Evolutionary conservation across 2,329 filamentous ascomycete species (phyloP).

Genomic region (Diaporthe humulicola): DNA sequence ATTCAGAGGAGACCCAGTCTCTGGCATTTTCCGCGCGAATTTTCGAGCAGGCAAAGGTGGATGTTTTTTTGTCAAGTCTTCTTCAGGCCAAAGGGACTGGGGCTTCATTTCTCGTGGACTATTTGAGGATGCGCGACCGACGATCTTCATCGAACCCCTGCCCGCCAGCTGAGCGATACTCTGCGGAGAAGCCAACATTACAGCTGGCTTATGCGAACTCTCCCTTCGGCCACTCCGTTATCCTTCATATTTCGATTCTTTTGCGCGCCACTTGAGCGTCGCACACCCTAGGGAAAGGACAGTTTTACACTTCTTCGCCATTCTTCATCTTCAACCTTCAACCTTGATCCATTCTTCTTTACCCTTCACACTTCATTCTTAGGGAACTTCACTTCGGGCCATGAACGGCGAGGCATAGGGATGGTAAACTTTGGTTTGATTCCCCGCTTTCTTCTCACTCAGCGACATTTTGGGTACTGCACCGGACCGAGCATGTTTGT

Average conservation of each 20-base stretch:
- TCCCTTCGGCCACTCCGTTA: not conserved
- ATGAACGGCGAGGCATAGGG: conserved; percentile 35
- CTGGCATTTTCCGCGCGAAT: conserved; percentile 17
- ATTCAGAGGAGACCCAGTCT: not conserved
- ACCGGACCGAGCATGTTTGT: conserved; percentile 13
- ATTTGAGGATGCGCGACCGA: conserved; percentile 28
- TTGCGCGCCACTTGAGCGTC: conserved; percentile 30
- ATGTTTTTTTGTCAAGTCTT: not conserved
- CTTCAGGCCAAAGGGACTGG: not conserved
- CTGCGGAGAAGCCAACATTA: conserved; percentile 27
- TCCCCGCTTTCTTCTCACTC: conserved; percentile 15
- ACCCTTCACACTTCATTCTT: conserved; percentile 7
- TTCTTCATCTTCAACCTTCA: conserved; percentile 17
- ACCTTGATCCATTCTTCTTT: conserved; percentile 11
- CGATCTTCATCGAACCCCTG: conserved; percentile 32
- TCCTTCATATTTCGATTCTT: conserved; percentile 12
- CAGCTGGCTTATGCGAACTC: conserved; percentile 18
- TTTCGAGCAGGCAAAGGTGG: conserved; percentile 3
- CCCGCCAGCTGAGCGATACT: conserved; percentile 27
- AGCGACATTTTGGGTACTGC: conserved; percentile 9
- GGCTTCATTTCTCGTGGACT: conserved; percentile 32
- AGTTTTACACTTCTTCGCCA: conserved; percentile 5
- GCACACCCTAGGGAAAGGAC: conserved; percentile 22
- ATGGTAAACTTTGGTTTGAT: conserved; percentile 22
- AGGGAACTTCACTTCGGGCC: conserved; percentile 36